Conservation (phyloP, 805 yeast genomes). For the Ogataea populi-albae region DNA sequence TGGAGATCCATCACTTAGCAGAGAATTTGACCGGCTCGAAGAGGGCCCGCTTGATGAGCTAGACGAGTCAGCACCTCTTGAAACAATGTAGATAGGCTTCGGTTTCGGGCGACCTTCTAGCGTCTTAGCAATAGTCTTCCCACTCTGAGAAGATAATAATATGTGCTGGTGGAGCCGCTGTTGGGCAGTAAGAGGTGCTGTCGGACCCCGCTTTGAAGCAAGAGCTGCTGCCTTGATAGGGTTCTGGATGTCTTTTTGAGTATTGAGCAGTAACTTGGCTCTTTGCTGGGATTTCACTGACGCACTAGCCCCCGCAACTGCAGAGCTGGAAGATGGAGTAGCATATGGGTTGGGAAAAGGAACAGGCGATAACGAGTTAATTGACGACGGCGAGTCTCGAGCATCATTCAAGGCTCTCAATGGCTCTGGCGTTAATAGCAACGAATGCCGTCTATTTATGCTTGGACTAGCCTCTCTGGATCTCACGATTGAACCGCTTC, state of each 20-base stretch:
- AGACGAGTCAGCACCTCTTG: slow-evolving; percentile 6
- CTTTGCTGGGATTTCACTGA: slow-evolving; percentile 18
- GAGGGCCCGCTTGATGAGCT: slow-evolving; percentile 4
- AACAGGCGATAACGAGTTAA: slow-evolving; percentile 9
- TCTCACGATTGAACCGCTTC: slow-evolving; percentile 6
- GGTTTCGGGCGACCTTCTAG: slow-evolving; percentile 24
- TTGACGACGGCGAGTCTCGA: slow-evolving; percentile 1
- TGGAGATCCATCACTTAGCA: slow-evolving; percentile 24
- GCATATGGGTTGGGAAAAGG: slow-evolving; percentile 14
- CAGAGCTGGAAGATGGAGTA: slow-evolving; percentile 13
- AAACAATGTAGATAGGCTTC: slow-evolving; percentile 17
- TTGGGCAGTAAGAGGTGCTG: slow-evolving; percentile 30
- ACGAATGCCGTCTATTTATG: background rate
- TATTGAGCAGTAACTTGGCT: background rate
- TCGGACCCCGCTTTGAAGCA: slow-evolving; percentile 15
- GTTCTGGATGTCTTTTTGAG: background rate
- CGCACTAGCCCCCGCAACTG: slow-evolving; percentile 27
- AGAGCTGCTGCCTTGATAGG: slow-evolving; percentile 24
- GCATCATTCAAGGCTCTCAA: background rate
- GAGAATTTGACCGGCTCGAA: slow-evolving; percentile 22
- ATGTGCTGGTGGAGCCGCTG: slow-evolving; percentile 37
- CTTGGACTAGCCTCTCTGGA: slow-evolving; percentile 9
- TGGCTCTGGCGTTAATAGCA: background rate
- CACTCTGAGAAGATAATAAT: slow-evolving; percentile 29
- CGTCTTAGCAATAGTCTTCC: slow-evolving; percentile 29